Percentiles rank a stretch among this genome's conserved stretches.
Conservation (phyloP, 164 flowering plant genomes). For the Berberis thunbergii region DNA sequence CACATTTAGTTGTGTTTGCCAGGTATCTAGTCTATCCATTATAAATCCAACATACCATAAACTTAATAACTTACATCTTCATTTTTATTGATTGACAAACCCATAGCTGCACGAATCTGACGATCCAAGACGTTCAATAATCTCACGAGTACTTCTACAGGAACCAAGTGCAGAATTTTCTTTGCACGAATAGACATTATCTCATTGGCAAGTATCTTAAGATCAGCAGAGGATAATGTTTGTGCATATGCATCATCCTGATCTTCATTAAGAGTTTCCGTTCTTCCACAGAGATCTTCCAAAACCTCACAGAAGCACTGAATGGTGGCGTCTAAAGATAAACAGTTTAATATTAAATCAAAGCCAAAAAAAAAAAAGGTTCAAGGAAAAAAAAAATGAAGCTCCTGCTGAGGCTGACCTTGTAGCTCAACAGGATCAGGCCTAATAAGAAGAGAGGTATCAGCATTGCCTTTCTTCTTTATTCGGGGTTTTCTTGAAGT, state of each 20-base stretch:
- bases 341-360: background rate
- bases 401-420: conserved; percentile 32
- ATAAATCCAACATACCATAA: too few relatives aligned
- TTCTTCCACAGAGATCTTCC: conserved; percentile 71
- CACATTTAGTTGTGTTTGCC: too few relatives aligned
- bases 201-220: conserved; percentile 61
- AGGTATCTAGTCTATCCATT: too few relatives aligned
- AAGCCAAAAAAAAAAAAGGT: background rate
- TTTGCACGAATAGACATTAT: conserved; percentile 60
- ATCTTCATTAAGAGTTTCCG: conserved; percentile 63
- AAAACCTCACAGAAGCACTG: conserved; percentile 49
- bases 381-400: background rate
- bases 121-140: conserved; percentile 66
- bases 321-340: conserved; percentile 45
- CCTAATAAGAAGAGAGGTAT: conserved; percentile 15
- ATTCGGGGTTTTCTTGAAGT: conserved; percentile 51
- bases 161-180: conserved; percentile 67
- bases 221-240: conserved; percentile 47
- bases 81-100: conserved; percentile 64
- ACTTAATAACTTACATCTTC: conserved; percentile 54
- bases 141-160: conserved; percentile 65
- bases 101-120: conserved; percentile 86
- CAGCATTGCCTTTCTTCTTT: conserved; percentile 47
- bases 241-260: conserved; percentile 67
- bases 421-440: conserved; percentile 49